Evolutionary conservation across 495 filamentous ascomycete genomes (phyloP), one percentile per base, ranked within the genome.

Genomic region (Talaromyces nanjingensis): DNA sequence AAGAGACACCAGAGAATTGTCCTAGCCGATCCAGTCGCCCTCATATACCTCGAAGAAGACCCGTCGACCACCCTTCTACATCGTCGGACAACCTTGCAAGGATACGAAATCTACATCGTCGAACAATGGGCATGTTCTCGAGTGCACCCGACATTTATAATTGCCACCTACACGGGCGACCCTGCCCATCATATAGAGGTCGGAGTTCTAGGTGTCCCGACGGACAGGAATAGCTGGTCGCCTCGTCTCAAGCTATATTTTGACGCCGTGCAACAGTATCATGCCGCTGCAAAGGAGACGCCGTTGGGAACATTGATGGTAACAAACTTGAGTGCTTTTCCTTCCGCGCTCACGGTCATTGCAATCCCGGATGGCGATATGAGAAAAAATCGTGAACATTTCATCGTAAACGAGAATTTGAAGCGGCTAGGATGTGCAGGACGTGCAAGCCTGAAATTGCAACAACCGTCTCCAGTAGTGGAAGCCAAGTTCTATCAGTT

Each of bases 51-150:
- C 14, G 91, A 96, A 81, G 89, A 92, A 65, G 94, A 98, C 63
- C 79, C 90, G 1, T 86, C 84, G 0, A 91, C 91, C 2, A 83
- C 80, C 4, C 87, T 97, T 14, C 81, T 96, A 11, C 83, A 91
- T 64, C 88, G 89, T 31, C 84, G 85, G 55, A 75, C 77, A 56
- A 76, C 79, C 33, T 82, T 98, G 22, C 74, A 86, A 56, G 96
- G 96, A 64, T 98, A 97, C 72, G 93, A 97, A 71, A 77, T 93
- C 58, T 98, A 98, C 76, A 75, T 98, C 39, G 92, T 98, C 63
- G 94, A 98, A 73, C 94, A 98, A 84, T 98, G 94, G 96, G 91
- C 91, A 11, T 97, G 92, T 73, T 97, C 93, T 7, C 86, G 94
- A 62, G 81, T 85, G 33, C 89, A 96, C 67, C 94, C 93, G 6